These are phyloP conservation scores for Xylariomycetidae sp. DNA, from an alignment of 2,329 filamentous ascomycete species.

Conservation along the genomic window DNA sequence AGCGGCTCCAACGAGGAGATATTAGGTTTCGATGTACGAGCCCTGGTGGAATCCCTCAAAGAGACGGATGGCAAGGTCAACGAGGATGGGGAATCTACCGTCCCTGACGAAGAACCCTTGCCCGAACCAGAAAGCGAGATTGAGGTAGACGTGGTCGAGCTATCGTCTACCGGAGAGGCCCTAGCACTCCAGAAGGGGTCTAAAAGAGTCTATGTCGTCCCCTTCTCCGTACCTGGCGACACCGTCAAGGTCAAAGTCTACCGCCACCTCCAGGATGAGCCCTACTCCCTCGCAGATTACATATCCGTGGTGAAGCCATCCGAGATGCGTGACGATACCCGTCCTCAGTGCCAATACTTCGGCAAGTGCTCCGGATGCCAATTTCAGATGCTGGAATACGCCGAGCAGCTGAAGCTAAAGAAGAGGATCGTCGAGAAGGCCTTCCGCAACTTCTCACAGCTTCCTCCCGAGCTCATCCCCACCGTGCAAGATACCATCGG, in stretches of 20 bases:
- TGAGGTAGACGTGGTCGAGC: slow-evolving; percentile 72
- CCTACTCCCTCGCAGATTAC: slow-evolving; percentile 78
- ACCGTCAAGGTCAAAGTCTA: slow-evolving; percentile 72
- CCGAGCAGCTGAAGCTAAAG: slow-evolving; percentile 81
- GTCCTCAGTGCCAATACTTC: slow-evolving; percentile 84
- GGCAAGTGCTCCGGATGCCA: slow-evolving; percentile 85
- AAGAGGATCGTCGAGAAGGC: slow-evolving; percentile 83
- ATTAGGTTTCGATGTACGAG: slow-evolving; percentile 57
- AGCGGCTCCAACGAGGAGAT: slow-evolving; percentile 64
- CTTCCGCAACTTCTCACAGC: slow-evolving; percentile 82
- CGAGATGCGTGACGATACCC: slow-evolving; percentile 68
- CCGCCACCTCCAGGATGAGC: slow-evolving; percentile 60
- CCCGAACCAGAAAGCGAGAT: slow-evolving; percentile 70
- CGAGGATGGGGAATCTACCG: slow-evolving; percentile 16
- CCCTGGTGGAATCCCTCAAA: slow-evolving; percentile 42
- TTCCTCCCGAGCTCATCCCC: slow-evolving; percentile 72
- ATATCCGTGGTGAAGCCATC: slow-evolving; percentile 71
- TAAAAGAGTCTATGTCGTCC: slow-evolving; percentile 76
- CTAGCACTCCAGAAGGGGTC: slow-evolving; percentile 66
- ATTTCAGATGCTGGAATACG: slow-evolving; percentile 93
- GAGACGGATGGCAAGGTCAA: slow-evolving; percentile 26
- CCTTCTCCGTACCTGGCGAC: slow-evolving; percentile 86
- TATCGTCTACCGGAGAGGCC: slow-evolving; percentile 91
- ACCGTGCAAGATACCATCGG: slow-evolving; percentile 78
- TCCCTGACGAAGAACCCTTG: slow-evolving; percentile 32